Base-by-base conservation (phyloP, 257 asterid species). In the Solanum ahanhuiri region DNA sequence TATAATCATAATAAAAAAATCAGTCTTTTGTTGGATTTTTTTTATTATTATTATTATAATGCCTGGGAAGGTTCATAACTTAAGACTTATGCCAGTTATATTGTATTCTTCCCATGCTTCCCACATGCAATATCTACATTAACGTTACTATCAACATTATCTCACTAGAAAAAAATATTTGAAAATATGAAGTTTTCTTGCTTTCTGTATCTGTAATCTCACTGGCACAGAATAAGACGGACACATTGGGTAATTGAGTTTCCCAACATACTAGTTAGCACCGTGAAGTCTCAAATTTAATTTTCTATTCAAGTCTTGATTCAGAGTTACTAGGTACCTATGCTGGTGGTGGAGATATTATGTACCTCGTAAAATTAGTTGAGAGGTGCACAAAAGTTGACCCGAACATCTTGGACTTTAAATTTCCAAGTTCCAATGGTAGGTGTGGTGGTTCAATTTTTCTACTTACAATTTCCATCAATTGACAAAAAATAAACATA, bases 121-220 rank as follows among this genome's bases (percentile, higher is more conserved):
- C 89, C 95, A 92, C 93, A 88, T 93, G 94, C 92, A 90, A 75
- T 71, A 66, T 12, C 86, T 86, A 20, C 31, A 30, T 9, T 12
- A 77, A 77, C 83, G 28, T 30, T 81, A 18, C 30, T 23, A 48
- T 81, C 84, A 81, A 30, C 69, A 48, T 72, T 71, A 20, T 48
- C 69, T 81, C 63, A 48, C 84, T 48, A 81, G 43, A 81, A 81
- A 69, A 69, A 81, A 28, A 3, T 28, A 48, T 45, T 48, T 30
- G 5, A 81, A 81, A 81, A 22, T 4, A 28, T 17, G 12, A 43
- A 48, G 4, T 22, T 72, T 63, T n/a, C 17, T 63, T 20, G 81
- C 51, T 35, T 35, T 12, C 51, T 72, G 30, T 20, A 20, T 81
- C 69, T 48, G 67, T 81, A 81, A 48, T 48, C 84, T 31, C 84